Evolutionary conservation across 2,329 filamentous ascomycete genomes (phyloP), one percentile per base, ranked within the genome.

Genomic region (Coniella lustricola): DNA sequence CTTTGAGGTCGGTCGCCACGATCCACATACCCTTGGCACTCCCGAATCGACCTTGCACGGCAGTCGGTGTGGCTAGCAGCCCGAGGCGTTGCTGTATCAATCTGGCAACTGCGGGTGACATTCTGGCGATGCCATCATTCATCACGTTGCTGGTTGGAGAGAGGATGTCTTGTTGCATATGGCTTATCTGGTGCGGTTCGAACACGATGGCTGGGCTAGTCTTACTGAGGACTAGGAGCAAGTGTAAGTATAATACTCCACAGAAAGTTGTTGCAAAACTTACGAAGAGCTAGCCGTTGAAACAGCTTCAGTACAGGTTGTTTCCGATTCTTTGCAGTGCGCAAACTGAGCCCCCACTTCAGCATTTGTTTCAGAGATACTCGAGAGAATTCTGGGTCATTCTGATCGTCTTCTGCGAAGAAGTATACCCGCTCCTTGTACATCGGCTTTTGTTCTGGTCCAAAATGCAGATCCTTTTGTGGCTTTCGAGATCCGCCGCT

Each of bases 1-100:
- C 63, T 21, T 76, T 72, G 20, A n/a, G 13, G 3, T 4, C 17
- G 0, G 67, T 58, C 0, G 71, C 81, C 4, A 84, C 63, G 40
- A 84, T 73, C 86, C 85, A 90, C 55, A 90, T 71, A 0, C 87
- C 87, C 61, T 91, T 91, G 0, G 84, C 84, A 16, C 83, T 79
- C 9, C 80, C 84, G 32, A 90, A 76, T 0, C 87, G 76, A 1
- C 71, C 85, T 62, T 91, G 87, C 39, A 84, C 81, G 0, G 75
- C 82, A 31, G 77, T 77, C 0, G 85, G 84, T 0, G 77, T 60
- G n/a, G 76, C 70, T 0, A 60, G 55, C 0, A 84, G 63, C 0
- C 74, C 75, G 8, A 85, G 68, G 0, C 53, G 52, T 1, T 70
- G 59, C 21, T 75, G 71, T 4, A 89, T 70, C 36, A 67, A 67